phyloP scores from a whole-genome alignment of 179 eudicot species.

The Nepenthes alata region DNA sequence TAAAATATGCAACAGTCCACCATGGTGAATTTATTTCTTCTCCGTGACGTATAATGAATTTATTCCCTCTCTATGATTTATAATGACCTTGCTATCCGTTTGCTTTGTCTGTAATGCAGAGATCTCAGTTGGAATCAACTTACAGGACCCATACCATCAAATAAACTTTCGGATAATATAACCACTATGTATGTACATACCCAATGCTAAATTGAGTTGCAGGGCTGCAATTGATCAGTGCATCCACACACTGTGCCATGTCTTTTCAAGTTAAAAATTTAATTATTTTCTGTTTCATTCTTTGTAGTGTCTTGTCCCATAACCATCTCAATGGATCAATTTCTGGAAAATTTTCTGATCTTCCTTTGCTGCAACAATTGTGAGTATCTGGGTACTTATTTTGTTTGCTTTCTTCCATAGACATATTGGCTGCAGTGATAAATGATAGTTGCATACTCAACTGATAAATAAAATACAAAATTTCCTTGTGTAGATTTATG shows the following conservation, averaged over 20 bases:
- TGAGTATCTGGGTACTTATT: slow-evolving; percentile 23
- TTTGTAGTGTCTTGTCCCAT: slow-evolving; percentile 49
- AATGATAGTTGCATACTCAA: background rate
- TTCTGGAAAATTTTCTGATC: slow-evolving; percentile 46
- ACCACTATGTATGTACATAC: slow-evolving; percentile 56
- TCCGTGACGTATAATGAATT: slow-evolving; percentile 2
- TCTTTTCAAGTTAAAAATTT: background rate
- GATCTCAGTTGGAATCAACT: slow-evolving; percentile 68
- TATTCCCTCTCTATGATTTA: background rate
- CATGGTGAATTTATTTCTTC: background rate
- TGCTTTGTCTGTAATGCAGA: slow-evolving; percentile 24
- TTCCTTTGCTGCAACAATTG: slow-evolving; percentile 62
- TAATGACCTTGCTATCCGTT: slow-evolving; percentile 5
- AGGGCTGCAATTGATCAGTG: background rate
- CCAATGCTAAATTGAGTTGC: slow-evolving; percentile 1
- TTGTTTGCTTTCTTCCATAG: background rate
- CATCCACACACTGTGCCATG: background rate
- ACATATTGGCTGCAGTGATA: background rate
- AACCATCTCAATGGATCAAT: slow-evolving; percentile 59
- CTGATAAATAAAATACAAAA: no score
- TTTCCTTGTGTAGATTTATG: no score
- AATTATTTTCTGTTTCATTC: background rate
- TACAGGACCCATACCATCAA: slow-evolving; percentile 50
- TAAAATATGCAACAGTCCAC: background rate
- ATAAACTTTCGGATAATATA: slow-evolving; percentile 45